These are phyloP conservation scores for Cicer chorassanicum DNA, from an alignment of 306 rosid genomes.

Conservation along the genomic window DNA sequence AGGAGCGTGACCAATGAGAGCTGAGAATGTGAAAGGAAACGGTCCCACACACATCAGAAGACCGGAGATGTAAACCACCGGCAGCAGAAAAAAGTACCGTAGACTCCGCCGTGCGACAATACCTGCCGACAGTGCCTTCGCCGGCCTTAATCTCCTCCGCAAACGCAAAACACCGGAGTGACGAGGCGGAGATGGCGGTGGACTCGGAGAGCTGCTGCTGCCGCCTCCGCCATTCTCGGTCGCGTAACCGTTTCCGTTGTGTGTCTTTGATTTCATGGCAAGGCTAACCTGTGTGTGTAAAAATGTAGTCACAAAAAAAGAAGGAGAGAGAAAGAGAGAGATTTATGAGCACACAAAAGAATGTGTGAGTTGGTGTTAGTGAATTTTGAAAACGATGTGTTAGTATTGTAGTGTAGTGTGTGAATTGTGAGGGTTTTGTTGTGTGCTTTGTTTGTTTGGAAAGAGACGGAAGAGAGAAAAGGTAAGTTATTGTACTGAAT, in stretches of 20 bases:
- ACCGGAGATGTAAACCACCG: constrained; percentile 81
- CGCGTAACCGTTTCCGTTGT: constrained; percentile 53
- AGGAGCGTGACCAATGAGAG: constrained; percentile 62
- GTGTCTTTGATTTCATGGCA: constrained; percentile 68
- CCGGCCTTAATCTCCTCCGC: constrained; percentile 61
- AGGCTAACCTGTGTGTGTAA: constrained; percentile 12
- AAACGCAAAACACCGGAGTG: constrained; percentile 52
- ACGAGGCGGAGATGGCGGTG: constrained; percentile 84
- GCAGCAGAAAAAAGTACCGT: constrained; percentile 73
- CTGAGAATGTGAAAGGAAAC: constrained; percentile 53
- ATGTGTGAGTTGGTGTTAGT: background rate
- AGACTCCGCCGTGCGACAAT: constrained; percentile 66
- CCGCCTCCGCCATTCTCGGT: constrained; percentile 56
- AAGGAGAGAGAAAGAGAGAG: constrained; percentile 26
- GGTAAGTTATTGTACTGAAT: background rate
- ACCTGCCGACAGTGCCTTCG: constrained; percentile 62
- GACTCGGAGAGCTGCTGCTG: constrained; percentile 79
- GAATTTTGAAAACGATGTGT: constrained; percentile 33
- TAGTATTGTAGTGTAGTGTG: background rate
- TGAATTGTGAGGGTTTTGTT: constrained; percentile 25
- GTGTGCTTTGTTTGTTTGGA: constrained; percentile 5
- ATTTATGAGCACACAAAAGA: constrained; percentile 2
- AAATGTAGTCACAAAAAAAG: background rate
- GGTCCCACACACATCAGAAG: constrained; percentile 89
- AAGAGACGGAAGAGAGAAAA: constrained; percentile 21